These are phyloP conservation scores for Brachypodium distachyon DNA, from an alignment of 202 grass and related monocot species.

Conservation along the genomic window DNA sequence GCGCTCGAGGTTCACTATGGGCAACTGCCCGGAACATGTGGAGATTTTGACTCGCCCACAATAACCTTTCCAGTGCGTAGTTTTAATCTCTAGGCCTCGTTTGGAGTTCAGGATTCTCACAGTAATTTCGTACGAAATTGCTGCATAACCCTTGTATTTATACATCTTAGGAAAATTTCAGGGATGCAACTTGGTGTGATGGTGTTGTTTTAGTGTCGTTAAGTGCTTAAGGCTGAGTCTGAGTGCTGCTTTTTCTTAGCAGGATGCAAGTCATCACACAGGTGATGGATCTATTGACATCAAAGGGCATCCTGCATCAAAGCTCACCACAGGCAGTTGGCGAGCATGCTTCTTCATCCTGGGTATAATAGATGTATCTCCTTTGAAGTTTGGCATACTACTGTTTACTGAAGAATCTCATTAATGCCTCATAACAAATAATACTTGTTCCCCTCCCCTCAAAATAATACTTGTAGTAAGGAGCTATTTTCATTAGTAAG, in stretches of 20 bases:
- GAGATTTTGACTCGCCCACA: not conserved
- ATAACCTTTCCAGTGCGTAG: not conserved
- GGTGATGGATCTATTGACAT: constrained; percentile 60
- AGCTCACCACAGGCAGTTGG: constrained; percentile 44
- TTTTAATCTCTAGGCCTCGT: not conserved
- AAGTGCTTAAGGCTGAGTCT: not conserved
- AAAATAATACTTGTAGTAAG: not conserved
- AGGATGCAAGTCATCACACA: constrained; percentile 32
- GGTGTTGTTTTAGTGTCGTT: not conserved
- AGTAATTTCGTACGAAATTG: not conserved
- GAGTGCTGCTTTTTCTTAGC: constrained; percentile 15
- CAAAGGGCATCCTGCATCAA: constrained; percentile 26
- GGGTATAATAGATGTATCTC: constrained; percentile 13
- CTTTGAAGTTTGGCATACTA: not conserved
- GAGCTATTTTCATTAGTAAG: not conserved
- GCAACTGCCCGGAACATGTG: no score
- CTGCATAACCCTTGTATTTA: not conserved
- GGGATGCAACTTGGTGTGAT: not conserved
- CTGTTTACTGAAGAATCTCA: not conserved
- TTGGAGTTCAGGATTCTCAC: not conserved
- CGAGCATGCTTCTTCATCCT: constrained; percentile 56
- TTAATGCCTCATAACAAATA: not conserved
- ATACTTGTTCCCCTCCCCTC: no score
- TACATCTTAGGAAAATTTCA: not conserved
- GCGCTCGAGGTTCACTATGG: no score